Percentiles rank a stretch among this genome's conserved stretches.
These are phyloP conservation scores for Lathyrus aphaca DNA, from an alignment of 306 rosid genomes.

Conservation along the genomic window DNA sequence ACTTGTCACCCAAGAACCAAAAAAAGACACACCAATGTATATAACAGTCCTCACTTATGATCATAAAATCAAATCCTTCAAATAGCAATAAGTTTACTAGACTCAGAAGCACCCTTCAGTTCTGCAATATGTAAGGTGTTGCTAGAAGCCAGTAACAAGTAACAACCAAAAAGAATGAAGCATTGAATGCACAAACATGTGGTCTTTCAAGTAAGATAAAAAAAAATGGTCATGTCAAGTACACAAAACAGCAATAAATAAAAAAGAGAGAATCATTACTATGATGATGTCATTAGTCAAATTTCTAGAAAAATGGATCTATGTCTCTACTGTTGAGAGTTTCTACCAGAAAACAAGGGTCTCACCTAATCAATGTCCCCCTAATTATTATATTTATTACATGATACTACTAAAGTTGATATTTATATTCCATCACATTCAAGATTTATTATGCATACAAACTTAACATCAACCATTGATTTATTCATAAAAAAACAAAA, in stretches of 20 bases:
- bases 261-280: too few relatives aligned
- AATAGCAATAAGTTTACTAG: background rate
- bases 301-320: background rate
- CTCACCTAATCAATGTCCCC: constrained; percentile 1
- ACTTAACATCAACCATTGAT: background rate
- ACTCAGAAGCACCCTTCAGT: background rate
- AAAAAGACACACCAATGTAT: background rate
- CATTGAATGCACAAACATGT: constrained; percentile 35
- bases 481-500: background rate
- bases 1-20: background rate
- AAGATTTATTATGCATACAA: background rate
- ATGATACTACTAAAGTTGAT: background rate
- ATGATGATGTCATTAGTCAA: too few relatives aligned
- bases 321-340: background rate
- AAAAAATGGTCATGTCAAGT: background rate
- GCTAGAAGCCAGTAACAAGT: background rate
- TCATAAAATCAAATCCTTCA: constrained; percentile 3
- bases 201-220: background rate
- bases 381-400: background rate
- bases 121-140: constrained; percentile 13
- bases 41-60: background rate
- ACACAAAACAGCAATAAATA: background rate
- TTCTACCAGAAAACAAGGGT: background rate
- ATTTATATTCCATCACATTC: background rate
- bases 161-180: background rate